Base-by-base conservation (phyloP, 164 flowering plant species). In the Nymphaea thermarum region DNA sequence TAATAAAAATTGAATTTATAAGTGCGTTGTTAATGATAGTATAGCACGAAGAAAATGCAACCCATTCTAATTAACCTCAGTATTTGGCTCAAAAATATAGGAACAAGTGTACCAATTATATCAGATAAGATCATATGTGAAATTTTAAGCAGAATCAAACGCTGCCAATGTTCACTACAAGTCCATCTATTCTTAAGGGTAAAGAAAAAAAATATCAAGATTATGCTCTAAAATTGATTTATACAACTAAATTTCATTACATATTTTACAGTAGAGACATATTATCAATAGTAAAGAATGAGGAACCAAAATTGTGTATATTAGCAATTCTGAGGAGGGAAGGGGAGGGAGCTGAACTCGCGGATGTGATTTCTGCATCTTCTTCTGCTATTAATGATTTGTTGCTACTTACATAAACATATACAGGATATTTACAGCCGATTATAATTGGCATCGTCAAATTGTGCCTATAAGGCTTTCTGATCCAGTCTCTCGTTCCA, bases 401-500 rank as follows among this genome's bases (percentile, higher is more conserved):
- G 12, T 51, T 51, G 57, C 12, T 51, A 15, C 36, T 51, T 51
- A 51, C 57, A 51, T 51, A 15, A 8, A 4, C 12, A 4, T 51
- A 7, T 15, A 8, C 57, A 51, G 57, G 57, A 62, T 62, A 17
- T 62, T 10, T 62, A 62, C 64, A 62, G 64, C 42, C 7, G 42
- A 12, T 62, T 7, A 62, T 12, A 17, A 51, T 62, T 6, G 17
- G 64, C 64, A 6, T 17, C 11, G n/a, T 11, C 12, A 17, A 10
- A 62, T 62, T 62, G 64, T 41, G 7, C 4, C 81, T 82, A 94
- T n/a, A 95, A 79, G 70, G 99, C 96, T 79, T 87, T 95, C 73
- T 95, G 98, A 74, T 95, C 99, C 11, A 86, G 77, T 75, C 98
- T 84, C 68, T 95, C 98, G 59, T 95, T 95, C 99, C 99, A 95